Evolutionary conservation across 208 protist genomes (phyloP).

Genomic region (Crithidia brevicula): DNA sequence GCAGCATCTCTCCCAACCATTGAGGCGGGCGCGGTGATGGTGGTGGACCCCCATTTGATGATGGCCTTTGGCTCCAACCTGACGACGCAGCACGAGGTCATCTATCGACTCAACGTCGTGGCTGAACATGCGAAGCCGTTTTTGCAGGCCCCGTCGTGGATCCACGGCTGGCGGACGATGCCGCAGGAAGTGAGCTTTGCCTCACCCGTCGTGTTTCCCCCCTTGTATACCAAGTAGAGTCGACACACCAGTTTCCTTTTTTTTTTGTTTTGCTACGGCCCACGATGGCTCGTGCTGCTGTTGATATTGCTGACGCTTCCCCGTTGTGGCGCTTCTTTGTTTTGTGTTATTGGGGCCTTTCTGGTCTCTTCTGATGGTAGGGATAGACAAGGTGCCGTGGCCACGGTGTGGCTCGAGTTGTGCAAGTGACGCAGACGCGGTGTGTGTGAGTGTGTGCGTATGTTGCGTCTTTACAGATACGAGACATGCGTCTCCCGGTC

Average conservation of each 20-base stretch:
- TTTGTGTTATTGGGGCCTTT: too few relatives aligned
- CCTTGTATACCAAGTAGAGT: constrained; percentile 33
- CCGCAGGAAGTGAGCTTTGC: constrained; percentile 75
- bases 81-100: constrained; percentile 46
- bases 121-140: constrained; percentile 49
- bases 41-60: constrained; percentile 83
- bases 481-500: too few relatives aligned
- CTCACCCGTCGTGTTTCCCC: constrained; percentile 79
- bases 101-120: constrained; percentile 81
- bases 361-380: too few relatives aligned
- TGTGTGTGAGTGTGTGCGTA: too few relatives aligned
- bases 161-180: constrained; percentile 77
- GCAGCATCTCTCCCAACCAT: constrained; percentile 20
- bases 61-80: constrained; percentile 80
- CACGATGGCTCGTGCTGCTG: too few relatives aligned
- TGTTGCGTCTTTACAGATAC: too few relatives aligned
- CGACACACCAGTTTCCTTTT: neutral
- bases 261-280: too few relatives aligned
- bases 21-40: constrained; percentile 66
- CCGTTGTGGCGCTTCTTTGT: too few relatives aligned
- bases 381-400: too few relatives aligned
- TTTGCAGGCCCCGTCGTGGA: constrained; percentile 74
- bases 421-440: too few relatives aligned
- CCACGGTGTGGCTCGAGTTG: too few relatives aligned
- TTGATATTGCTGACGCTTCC: too few relatives aligned